Percentiles rank a stretch among this genome's conserved stretches.
Evolutionary conservation across 2,329 filamentous ascomycete species (phyloP).

Genomic region (Xylaria sp.): DNA sequence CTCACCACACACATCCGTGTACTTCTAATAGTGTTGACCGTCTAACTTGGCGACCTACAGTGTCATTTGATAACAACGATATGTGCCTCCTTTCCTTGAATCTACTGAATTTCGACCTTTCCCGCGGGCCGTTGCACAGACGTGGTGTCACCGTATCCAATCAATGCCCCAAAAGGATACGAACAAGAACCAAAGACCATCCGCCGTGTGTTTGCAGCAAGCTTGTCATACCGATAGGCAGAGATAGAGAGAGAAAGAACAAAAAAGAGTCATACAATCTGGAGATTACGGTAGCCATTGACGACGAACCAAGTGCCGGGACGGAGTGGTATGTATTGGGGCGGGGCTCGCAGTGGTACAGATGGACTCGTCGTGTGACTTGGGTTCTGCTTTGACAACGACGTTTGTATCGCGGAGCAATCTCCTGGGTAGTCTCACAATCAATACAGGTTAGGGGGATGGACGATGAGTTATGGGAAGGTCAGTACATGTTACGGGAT

Average conservation of each 20-base stretch:
- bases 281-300: not conserved
- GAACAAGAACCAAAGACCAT: conserved; percentile 2
- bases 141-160: conserved; percentile 10
- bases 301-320: conserved; percentile 3
- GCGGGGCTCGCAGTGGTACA: conserved; percentile 14
- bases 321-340: conserved; percentile 1
- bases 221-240: conserved; percentile 10
- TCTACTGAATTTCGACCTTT: not conserved
- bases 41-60: not conserved
- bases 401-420: not conserved
- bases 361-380: conserved; percentile 10
- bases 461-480: not conserved
- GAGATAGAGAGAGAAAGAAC: not conserved
- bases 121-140: conserved; percentile 6
- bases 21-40: not conserved
- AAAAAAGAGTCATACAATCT: too few species aligned
- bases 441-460: not conserved
- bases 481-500: conserved; percentile 9
- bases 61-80: not conserved
- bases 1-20: not conserved
- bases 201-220: conserved; percentile 12
- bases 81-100: not conserved
- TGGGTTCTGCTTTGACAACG: not conserved
- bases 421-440: not conserved
- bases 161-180: conserved; percentile 8